phyloP scores from a whole-genome alignment of 495 filamentous ascomycete species.

The Lichenothelia convexa region DNA sequence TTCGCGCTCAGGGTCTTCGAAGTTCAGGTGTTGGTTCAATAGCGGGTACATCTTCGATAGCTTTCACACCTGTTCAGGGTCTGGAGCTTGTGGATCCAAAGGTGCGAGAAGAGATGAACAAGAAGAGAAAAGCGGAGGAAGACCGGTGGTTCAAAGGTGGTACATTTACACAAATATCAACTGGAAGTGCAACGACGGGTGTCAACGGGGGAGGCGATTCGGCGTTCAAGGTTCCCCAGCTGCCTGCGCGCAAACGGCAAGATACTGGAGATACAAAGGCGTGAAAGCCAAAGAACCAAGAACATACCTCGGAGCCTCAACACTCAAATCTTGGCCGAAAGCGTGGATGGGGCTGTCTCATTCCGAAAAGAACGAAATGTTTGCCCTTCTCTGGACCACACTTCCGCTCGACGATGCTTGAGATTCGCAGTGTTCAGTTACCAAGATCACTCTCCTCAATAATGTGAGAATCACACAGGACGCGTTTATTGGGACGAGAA shows the following conservation, averaged over 20 bases:
- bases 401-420: too few species aligned
- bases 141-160: constrained; percentile 93
- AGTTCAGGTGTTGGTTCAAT: constrained; percentile 57
- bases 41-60: constrained; percentile 55
- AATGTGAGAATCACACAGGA: too few species aligned
- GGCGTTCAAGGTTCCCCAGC: constrained; percentile 25
- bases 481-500: too few species aligned
- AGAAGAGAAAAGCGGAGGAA: constrained; percentile 84
- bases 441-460: too few species aligned
- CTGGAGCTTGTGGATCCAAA: constrained; percentile 93
- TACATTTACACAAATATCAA: constrained; percentile 79
- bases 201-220: constrained; percentile 18
- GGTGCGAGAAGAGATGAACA: constrained; percentile 48
- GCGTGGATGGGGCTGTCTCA: too few species aligned
- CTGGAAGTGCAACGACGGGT: constrained; percentile 18
- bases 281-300: too few species aligned
- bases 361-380: too few species aligned
- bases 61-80: constrained; percentile 87
- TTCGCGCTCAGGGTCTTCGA: constrained; percentile 54
- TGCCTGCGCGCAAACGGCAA: constrained; percentile 20
- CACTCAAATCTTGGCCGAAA: too few species aligned
- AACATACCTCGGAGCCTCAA: too few species aligned
- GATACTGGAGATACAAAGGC: constrained; percentile 9
- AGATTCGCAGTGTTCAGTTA: too few species aligned
- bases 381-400: too few species aligned